phyloP scores from a whole-genome alignment of 1,139 yeast genomes.

The Arxiozyma heterogenica region DNA sequence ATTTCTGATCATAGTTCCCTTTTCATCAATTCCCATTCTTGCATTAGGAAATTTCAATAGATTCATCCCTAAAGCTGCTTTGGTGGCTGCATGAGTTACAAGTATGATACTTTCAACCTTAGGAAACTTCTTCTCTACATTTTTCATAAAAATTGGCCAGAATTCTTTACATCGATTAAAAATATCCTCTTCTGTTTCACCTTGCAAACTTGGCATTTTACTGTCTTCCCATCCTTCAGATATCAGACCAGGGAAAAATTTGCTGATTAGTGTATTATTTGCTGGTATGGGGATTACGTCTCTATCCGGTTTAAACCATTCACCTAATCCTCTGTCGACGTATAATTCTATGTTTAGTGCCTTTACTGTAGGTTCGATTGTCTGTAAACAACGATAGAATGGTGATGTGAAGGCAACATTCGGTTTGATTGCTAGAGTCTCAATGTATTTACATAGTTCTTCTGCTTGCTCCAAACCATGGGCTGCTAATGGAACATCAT shows the following conservation, averaged over 20 bases:
- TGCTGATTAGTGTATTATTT: conserved; percentile 36
- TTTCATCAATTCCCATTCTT: conserved; percentile 40
- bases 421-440: conserved; percentile 42
- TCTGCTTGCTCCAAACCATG: conserved; percentile 77
- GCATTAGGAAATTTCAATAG: conserved; percentile 44
- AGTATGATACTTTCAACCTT: conserved; percentile 47
- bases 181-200: conserved; percentile 60
- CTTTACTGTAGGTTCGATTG: conserved; percentile 59
- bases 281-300: conserved; percentile 55
- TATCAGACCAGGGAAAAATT: conserved; percentile 45
- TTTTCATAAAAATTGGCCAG: conserved; percentile 43
- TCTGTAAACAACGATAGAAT: conserved; percentile 83
- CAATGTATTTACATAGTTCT: conserved; percentile 51
- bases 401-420: conserved; percentile 69
- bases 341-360: conserved; percentile 46
- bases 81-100: conserved; percentile 79
- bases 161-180: conserved; percentile 47
- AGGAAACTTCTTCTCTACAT: conserved; percentile 47
- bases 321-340: conserved; percentile 74
- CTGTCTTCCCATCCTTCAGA: conserved; percentile 40
- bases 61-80: conserved; percentile 70
- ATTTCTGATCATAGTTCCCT: conserved; percentile 42
- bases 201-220: conserved; percentile 47
- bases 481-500: conserved; percentile 72
- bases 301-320: conserved; percentile 55